Percentiles rank a stretch among this genome's conserved stretches.
Evolutionary conservation across 192 early-diverging fungal species (phyloP).

Genomic region (Backusella tuberculispora): DNA sequence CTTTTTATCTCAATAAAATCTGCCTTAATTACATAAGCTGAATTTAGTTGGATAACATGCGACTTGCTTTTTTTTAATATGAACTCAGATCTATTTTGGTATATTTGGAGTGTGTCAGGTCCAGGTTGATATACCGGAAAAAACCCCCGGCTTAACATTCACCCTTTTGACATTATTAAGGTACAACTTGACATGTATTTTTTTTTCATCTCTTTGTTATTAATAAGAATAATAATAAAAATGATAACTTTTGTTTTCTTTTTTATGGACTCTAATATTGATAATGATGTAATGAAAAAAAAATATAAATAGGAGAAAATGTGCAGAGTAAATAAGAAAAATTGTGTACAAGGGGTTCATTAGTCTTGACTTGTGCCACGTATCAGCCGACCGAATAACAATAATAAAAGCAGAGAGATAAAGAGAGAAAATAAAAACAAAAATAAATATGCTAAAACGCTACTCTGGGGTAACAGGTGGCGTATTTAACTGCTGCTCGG

Average conservation of each 20-base stretch:
- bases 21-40: neutral
- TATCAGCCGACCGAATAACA: neutral
- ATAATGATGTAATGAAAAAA: neutral
- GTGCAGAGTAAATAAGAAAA: conserved; percentile 1
- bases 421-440: neutral
- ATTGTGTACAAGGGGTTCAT: conserved; percentile 3
- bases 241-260: neutral
- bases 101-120: neutral
- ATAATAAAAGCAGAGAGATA: neutral
- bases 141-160: neutral
- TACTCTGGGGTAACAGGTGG: conserved; percentile 11
- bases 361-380: neutral
- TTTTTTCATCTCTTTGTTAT: neutral
- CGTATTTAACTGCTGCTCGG: neutral
- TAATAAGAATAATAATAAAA: neutral
- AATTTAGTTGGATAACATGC: neutral
- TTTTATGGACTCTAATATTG: neutral
- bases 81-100: conserved; percentile 6
- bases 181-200: neutral
- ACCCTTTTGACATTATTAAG: conserved; percentile 5
- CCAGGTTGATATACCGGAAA: neutral
- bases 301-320: neutral
- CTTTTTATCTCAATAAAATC: no score
- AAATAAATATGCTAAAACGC: neutral
- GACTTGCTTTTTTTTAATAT: neutral